Conservation (phyloP, 768 basidiomycete species). For the Mycena maculata region DNA sequence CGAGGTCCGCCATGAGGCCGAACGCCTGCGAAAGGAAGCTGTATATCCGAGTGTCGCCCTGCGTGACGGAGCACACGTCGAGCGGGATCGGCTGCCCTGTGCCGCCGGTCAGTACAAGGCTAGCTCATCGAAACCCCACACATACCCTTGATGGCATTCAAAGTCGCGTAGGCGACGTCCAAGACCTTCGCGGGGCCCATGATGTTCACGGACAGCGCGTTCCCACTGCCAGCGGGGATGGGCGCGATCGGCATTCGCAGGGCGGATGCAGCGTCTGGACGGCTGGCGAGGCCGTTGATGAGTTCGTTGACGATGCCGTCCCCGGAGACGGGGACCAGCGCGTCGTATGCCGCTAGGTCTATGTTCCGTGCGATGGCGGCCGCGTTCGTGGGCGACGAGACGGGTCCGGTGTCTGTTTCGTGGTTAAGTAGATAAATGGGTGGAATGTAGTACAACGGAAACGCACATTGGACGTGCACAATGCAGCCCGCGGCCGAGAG, state of each 20-base stretch:
- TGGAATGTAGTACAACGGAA: neutral
- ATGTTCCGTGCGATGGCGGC: constrained; percentile 54
- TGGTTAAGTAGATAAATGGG: neutral
- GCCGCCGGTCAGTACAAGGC: constrained; percentile 11
- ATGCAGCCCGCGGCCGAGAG: constrained; percentile 61
- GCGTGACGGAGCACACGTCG: constrained; percentile 68
- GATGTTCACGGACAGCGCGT: constrained; percentile 66
- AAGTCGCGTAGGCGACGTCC: constrained; percentile 59
- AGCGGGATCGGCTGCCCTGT: constrained; percentile 62
- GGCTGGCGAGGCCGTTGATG: constrained; percentile 66
- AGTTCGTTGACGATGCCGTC: constrained; percentile 72
- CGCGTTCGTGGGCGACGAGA: constrained; percentile 56
- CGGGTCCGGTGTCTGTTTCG: constrained; percentile 28
- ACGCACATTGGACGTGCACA: constrained; percentile 60
- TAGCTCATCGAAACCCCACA: neutral
- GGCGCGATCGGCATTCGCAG: constrained; percentile 63
- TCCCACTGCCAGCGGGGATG: constrained; percentile 69
- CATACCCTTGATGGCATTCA: constrained; percentile 70
- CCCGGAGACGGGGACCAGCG: constrained; percentile 65
- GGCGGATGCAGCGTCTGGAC: constrained; percentile 54
- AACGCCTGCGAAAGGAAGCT: constrained; percentile 69
- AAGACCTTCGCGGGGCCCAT: constrained; percentile 61
- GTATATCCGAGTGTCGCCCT: constrained; percentile 54
- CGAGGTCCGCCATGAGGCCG: constrained; percentile 72
- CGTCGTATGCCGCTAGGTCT: constrained; percentile 57